Base-by-base conservation (phyloP, 345 rosid genomes). In the Eucalyptus regnans region DNA sequence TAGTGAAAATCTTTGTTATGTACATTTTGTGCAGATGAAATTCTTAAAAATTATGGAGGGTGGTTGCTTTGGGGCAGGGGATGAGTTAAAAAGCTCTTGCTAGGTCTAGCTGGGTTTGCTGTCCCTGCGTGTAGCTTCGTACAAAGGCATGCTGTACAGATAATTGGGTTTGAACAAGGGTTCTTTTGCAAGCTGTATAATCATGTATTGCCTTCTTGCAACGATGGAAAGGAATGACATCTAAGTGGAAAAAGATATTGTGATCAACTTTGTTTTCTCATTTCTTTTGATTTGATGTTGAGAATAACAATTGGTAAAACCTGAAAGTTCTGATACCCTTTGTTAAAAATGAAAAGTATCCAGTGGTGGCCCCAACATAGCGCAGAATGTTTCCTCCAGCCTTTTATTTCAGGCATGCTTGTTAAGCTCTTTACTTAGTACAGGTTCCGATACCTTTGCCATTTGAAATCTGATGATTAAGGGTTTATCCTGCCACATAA, bases 1-100 rank as follows among this genome's bases (percentile, higher is more conserved):
- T 31, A 31, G 79, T 31, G 41, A 66, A 66, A 16, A 87, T 84
- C 51, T 68, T 84, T 68, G 62, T 79, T 56, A 76, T 91, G 96
- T 92, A 93, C 88, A 93, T 93, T 90, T 89, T 92, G 92, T 92
- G 91, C 87, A 93, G 91, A 86, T 48, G 87, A 89, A 88, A 87
- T 88, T 85, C 64, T 48, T 88, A 50, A 90, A 92, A 91, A 86
- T 89, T 84, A 76, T 92, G 90, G 54, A 37, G 54, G 91, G 85
- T 88, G 43, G 41, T 88, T 41, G 20, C 31, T 50, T 50, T 27
- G 62, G 48, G 64, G 88, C 41, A 50, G 43, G 51, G 43, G 22
- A 49, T 85, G 22, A 23, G 23, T 44, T 31, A 66, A 66, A 31
- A 66, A 66, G 43, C 79, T 66, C 79, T 66, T 31, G 79, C 79